Conservation (phyloP, 805 yeast genomes). For the Yarrowia bubula region DNA sequence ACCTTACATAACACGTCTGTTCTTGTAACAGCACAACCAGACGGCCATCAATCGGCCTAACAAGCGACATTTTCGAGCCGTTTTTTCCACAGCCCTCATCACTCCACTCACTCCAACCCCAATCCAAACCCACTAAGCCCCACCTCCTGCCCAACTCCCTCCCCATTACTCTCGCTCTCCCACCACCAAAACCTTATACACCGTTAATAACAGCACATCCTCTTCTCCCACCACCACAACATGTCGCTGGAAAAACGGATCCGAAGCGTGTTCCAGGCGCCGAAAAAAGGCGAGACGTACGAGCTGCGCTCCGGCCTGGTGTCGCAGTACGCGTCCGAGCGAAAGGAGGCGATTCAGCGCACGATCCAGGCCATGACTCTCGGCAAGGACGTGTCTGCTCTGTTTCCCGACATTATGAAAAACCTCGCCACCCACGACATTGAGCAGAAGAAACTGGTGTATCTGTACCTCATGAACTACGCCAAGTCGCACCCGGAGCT, state of each 20-base stretch:
- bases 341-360: conserved; percentile 94
- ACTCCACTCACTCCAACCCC: too few species aligned
- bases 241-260: conserved; percentile 38
- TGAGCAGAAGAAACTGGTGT: conserved; percentile 94
- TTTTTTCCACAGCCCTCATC: too few species aligned
- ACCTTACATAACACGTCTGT: too few species aligned
- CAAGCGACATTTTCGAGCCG: too few species aligned
- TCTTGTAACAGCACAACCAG: too few species aligned
- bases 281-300: conserved; percentile 68
- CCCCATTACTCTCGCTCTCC: too few species aligned
- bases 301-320: conserved; percentile 89
- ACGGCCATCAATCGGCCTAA: too few species aligned
- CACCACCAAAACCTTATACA: background rate
- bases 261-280: conserved; percentile 56
- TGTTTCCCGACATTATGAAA: conserved; percentile 94
- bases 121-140: too few species aligned
- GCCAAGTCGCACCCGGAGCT: conserved; percentile 96
- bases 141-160: too few species aligned
- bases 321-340: conserved; percentile 88
- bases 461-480: conserved; percentile 92
- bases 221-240: background rate
- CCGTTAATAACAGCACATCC: conserved; percentile 11
- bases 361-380: conserved; percentile 98
- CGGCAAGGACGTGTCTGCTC: conserved; percentile 91
- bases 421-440: conserved; percentile 95